Conservation (phyloP, 2,329 filamentous ascomycete genomes). For the Coniochaeta ligniaria region DNA sequence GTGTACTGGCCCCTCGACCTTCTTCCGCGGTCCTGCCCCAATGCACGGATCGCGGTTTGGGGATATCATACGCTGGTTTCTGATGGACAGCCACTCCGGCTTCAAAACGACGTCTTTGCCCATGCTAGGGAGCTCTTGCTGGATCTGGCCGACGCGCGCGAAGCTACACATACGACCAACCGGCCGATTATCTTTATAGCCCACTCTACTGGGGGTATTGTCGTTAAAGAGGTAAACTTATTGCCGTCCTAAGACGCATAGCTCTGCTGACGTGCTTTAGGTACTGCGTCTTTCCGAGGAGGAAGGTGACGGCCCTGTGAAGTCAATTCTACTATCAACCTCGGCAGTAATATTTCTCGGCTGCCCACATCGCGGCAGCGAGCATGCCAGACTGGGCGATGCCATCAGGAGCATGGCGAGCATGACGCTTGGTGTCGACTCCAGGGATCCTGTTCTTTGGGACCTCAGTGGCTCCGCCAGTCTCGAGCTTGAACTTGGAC, state of each 20-base stretch:
- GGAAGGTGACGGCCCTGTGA: conserved; percentile 13
- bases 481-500: conserved; percentile 13
- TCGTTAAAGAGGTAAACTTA: conserved; percentile 22
- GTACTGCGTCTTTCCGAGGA: conserved; percentile 19
- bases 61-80: conserved; percentile 19
- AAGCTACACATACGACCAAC: conserved; percentile 5
- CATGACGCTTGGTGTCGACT: conserved; percentile 11
- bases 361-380: conserved; percentile 20
- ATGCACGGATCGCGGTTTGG: conserved; percentile 20
- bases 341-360: conserved; percentile 20
- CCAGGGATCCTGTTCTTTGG: conserved; percentile 15
- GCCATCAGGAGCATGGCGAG: conserved; percentile 21
- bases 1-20: conserved; percentile 24
- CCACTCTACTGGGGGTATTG: conserved; percentile 21
- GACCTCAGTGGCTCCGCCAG: conserved; percentile 18
- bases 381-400: conserved; percentile 17
- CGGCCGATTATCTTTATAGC: conserved; percentile 20
- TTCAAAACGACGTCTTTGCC: conserved; percentile 20
- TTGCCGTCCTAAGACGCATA: background rate
- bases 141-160: conserved; percentile 15
- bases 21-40: conserved; percentile 20
- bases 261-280: conserved; percentile 8
- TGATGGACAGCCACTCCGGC: conserved; percentile 16
- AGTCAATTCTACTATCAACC: conserved; percentile 17
- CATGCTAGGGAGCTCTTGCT: conserved; percentile 19